These are phyloP conservation scores for Monascus purpureus DNA, from an alignment of 495 filamentous ascomycete species.

Conservation along the genomic window DNA sequence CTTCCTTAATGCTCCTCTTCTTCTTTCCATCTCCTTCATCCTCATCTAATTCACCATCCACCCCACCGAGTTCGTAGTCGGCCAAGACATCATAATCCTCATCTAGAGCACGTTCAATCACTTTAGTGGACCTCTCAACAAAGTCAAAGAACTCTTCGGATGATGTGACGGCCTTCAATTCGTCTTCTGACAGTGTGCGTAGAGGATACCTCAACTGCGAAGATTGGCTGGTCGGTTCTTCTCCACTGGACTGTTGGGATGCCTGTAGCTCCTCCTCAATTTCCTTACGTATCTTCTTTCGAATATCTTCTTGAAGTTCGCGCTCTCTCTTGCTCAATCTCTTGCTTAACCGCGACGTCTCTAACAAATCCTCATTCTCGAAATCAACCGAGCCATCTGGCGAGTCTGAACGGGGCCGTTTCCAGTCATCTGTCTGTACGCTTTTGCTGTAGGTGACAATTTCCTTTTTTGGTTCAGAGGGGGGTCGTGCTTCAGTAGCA, in stretches of 20 bases:
- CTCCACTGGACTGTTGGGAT: slow-evolving; percentile 40
- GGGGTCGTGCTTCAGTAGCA: slow-evolving; percentile 54
- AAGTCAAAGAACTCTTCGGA: slow-evolving; percentile 92
- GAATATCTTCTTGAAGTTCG: slow-evolving; percentile 76
- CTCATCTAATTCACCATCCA: slow-evolving; percentile 57
- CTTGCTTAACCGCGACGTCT: slow-evolving; percentile 36
- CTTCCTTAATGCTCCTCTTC: slow-evolving; percentile 67
- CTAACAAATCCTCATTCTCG: slow-evolving; percentile 48
- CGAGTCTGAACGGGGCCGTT: slow-evolving; percentile 11
- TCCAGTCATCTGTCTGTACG: slow-evolving; percentile 59
- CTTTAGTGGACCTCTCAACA: slow-evolving; percentile 87
- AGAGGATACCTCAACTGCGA: slow-evolving; percentile 55
- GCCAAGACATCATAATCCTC: slow-evolving; percentile 89
- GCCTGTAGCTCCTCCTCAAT: slow-evolving; percentile 84
- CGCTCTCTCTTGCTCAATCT: slow-evolving; percentile 59
- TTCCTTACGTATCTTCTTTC: slow-evolving; percentile 70
- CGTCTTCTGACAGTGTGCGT: slow-evolving; percentile 70
- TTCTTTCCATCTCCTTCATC: slow-evolving; percentile 75
- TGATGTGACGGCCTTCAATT: slow-evolving; percentile 78
- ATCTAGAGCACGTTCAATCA: slow-evolving; percentile 90
- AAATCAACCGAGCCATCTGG: slow-evolving; percentile 48
- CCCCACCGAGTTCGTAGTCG: slow-evolving; percentile 71
- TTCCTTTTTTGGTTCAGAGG: slow-evolving; percentile 63
- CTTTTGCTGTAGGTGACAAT: slow-evolving; percentile 89
- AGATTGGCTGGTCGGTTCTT: slow-evolving; percentile 32